phyloP scores from a whole-genome alignment of 345 rosid species.

The Lenwebbia sp. region DNA sequence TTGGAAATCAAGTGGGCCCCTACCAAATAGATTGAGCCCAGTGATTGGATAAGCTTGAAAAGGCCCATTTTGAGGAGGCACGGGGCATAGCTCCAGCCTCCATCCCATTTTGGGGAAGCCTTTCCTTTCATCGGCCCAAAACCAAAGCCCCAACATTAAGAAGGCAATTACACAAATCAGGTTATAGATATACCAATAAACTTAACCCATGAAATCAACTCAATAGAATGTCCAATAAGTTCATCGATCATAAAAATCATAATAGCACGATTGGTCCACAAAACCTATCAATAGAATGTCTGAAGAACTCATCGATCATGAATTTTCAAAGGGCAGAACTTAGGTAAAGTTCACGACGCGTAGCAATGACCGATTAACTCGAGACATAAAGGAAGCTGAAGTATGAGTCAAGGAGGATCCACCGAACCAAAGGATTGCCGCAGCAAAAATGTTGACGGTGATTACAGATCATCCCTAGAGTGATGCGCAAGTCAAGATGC shows the following conservation, averaged over 20 bases:
- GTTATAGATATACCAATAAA: neutral
- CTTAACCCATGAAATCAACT: neutral
- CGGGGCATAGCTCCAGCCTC: neutral
- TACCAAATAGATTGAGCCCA: neutral
- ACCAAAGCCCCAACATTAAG: neutral
- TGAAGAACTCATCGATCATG: neutral
- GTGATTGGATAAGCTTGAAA: neutral
- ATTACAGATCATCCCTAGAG: neutral
- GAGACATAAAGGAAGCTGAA: neutral
- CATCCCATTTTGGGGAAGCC: neutral
- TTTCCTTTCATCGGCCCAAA: neutral
- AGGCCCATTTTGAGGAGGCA: neutral
- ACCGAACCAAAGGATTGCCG: neutral
- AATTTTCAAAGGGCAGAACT: neutral
- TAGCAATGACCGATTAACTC: neutral
- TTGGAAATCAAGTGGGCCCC: neutral
- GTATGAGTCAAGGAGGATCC: neutral
- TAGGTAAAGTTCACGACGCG: neutral
- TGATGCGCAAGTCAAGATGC: neutral
- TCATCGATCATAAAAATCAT: neutral
- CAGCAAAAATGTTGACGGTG: neutral
- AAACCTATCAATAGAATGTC: neutral
- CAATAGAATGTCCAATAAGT: neutral
- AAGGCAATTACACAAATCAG: neutral
- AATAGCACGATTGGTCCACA: neutral